Conservation (phyloP, 2,329 filamentous ascomycete species). For the Parastagonospora avenae region DNA sequence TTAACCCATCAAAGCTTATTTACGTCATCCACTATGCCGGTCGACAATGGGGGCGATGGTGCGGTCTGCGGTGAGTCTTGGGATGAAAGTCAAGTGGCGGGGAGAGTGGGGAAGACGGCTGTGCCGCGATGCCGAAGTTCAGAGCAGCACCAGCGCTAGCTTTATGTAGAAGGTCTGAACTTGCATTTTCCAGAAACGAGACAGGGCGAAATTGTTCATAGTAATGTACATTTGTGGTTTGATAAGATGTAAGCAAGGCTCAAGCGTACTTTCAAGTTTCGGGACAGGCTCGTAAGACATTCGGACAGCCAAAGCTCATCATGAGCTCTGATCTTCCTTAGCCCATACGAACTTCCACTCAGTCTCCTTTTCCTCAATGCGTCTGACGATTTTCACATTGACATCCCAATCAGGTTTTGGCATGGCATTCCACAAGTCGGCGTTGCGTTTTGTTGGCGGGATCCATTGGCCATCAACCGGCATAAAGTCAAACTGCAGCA, state of each 20-base stretch:
- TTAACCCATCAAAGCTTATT: slow-evolving; percentile 17
- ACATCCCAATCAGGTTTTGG: slow-evolving; percentile 36
- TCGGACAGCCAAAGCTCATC: background rate
- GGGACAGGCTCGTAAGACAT: no score
- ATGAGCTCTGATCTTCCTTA: background rate
- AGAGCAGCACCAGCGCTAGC: background rate
- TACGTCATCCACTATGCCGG: slow-evolving; percentile 20
- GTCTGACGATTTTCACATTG: slow-evolving; percentile 15
- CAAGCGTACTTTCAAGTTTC: no score
- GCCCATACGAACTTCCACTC: slow-evolving; percentile 32
- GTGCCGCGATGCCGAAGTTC: background rate
- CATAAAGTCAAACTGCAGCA: slow-evolving; percentile 40
- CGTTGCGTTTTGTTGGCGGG: slow-evolving; percentile 26
- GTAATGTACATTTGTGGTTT: background rate
- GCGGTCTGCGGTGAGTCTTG: background rate
- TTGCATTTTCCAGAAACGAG: background rate
- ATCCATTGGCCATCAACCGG: slow-evolving; percentile 26
- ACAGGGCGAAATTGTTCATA: background rate
- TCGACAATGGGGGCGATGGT: background rate
- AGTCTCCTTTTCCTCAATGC: slow-evolving; percentile 1
- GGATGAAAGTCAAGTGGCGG: slow-evolving; percentile 1
- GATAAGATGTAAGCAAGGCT: background rate
- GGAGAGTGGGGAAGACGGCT: slow-evolving; percentile 6
- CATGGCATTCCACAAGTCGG: slow-evolving; percentile 41
- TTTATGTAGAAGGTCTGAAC: background rate